Conservation (phyloP, 345 rosid genomes). For the Hibiscus syriacus region DNA sequence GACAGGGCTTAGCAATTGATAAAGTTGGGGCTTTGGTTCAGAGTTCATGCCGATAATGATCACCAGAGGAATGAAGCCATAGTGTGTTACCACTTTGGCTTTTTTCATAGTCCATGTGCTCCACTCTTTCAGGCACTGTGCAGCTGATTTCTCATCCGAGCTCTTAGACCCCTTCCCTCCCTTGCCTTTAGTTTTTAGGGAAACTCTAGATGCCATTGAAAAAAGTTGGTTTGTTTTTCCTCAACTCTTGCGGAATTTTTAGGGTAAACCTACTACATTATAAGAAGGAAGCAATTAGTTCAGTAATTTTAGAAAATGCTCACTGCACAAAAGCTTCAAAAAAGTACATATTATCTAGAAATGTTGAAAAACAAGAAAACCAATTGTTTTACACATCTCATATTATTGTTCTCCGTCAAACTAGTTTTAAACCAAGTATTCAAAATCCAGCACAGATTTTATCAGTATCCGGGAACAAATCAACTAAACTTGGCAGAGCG, state of each 20-base stretch:
- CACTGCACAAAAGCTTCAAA: too few relatives aligned
- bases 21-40: constrained; percentile 83
- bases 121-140: constrained; percentile 72
- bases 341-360: too few relatives aligned
- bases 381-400: too few relatives aligned
- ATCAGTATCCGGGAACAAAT: too few relatives aligned
- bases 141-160: constrained; percentile 32
- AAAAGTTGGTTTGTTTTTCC: too few relatives aligned
- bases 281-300: not conserved
- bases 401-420: too few relatives aligned
- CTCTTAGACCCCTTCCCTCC: constrained; percentile 40
- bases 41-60: constrained; percentile 92
- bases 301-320: not conserved
- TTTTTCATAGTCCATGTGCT: constrained; percentile 81
- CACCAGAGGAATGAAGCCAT: constrained; percentile 84
- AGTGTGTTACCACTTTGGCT: constrained; percentile 86
- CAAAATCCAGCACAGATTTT: too few relatives aligned
- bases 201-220: constrained; percentile 42
- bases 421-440: too few relatives aligned
- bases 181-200: constrained; percentile 46
- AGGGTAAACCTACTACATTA: not conserved
- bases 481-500: too few relatives aligned
- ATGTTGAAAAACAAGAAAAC: too few relatives aligned
- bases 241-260: too few relatives aligned
- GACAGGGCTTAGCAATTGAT: constrained; percentile 84